Percentiles rank a stretch among this genome's conserved stretches.
Evolutionary conservation across 2,329 filamentous ascomycete species (phyloP).

Genomic region (Dothidotthia symphoricarpi): DNA sequence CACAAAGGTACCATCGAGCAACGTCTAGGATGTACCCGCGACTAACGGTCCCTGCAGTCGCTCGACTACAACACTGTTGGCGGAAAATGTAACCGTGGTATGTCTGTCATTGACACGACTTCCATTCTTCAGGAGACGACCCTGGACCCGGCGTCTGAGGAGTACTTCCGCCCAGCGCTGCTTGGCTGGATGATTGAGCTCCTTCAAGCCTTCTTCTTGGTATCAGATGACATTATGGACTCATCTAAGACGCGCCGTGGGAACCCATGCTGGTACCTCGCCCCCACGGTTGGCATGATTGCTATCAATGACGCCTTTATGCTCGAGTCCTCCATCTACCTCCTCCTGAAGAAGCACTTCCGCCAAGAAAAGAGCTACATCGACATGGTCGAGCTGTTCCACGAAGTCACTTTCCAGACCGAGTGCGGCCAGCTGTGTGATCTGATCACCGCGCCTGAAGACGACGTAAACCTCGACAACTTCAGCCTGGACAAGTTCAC

Average conservation of each 20-base stretch:
- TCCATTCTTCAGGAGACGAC: constrained; percentile 72
- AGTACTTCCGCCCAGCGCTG: constrained; percentile 84
- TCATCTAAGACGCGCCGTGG: constrained; percentile 89
- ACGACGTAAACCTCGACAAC: constrained; percentile 87
- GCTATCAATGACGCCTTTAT: constrained; percentile 99
- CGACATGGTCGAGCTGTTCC: constrained; percentile 93
- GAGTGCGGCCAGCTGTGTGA: constrained; percentile 95
- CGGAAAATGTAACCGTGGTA: constrained; percentile 98
- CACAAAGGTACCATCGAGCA: constrained; percentile 60
- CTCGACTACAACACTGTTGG: constrained; percentile 84
- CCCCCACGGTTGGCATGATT: constrained; percentile 85
- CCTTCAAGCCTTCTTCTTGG: constrained; percentile 97
- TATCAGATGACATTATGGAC: constrained; percentile 99
- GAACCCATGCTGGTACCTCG: constrained; percentile 93
- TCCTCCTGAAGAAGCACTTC: constrained; percentile 92
- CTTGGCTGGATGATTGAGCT: constrained; percentile 98
- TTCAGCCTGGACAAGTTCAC: constrained; percentile 94
- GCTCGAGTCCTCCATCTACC: constrained; percentile 87
- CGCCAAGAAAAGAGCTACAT: constrained; percentile 81
- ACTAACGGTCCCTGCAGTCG: constrained; percentile 53
- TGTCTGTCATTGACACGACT: constrained; percentile 92
- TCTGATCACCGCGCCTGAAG: constrained; percentile 91
- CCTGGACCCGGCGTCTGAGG: constrained; percentile 64
- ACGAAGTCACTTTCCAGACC: constrained; percentile 89
- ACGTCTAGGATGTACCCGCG: constrained; percentile 2